Evolutionary conservation across 2,329 filamentous ascomycete genomes (phyloP).

Genomic region (Fonsecaea multimorphosa): DNA sequence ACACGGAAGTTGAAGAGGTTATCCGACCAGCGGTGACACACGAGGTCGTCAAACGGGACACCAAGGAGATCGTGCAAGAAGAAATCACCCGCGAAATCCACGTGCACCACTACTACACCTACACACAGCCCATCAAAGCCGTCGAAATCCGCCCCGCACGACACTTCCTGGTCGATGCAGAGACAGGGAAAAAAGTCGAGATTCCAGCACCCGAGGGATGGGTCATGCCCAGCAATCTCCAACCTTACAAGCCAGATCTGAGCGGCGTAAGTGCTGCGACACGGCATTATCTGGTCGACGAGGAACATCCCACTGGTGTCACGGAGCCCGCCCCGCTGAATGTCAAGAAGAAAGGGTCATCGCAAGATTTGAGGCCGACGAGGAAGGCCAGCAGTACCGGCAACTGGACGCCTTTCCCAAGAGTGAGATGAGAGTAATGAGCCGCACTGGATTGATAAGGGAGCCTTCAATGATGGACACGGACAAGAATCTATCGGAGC

Average conservation of each 20-base stretch:
- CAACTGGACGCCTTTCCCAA: constrained; percentile 32
- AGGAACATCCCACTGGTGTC: constrained; percentile 34
- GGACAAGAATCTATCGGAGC: neutral
- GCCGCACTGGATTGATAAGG: neutral
- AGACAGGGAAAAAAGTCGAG: constrained; percentile 38
- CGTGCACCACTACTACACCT: constrained; percentile 45
- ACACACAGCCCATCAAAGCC: constrained; percentile 45
- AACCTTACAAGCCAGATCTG: constrained; percentile 28
- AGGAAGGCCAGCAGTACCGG: constrained; percentile 16
- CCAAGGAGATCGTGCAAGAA: constrained; percentile 42
- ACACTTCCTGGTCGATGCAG: constrained; percentile 41
- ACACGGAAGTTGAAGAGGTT: constrained; percentile 30
- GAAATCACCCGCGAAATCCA: constrained; percentile 47
- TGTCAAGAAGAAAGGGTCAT: constrained; percentile 15
- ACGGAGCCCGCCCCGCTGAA: constrained; percentile 31
- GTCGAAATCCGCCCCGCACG: constrained; percentile 45
- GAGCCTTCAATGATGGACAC: neutral
- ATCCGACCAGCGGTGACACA: constrained; percentile 43
- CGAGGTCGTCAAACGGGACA: constrained; percentile 42
- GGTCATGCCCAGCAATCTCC: constrained; percentile 33
- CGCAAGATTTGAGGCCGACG: constrained; percentile 11
- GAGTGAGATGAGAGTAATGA: constrained; percentile 13
- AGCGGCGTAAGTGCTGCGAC: constrained; percentile 19
- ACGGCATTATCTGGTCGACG: constrained; percentile 38
- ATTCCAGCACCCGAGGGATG: constrained; percentile 36